Evolutionary conservation across 1,284 basidiomycete genomes (phyloP).

Genomic region (Inonotus obliquus): DNA sequence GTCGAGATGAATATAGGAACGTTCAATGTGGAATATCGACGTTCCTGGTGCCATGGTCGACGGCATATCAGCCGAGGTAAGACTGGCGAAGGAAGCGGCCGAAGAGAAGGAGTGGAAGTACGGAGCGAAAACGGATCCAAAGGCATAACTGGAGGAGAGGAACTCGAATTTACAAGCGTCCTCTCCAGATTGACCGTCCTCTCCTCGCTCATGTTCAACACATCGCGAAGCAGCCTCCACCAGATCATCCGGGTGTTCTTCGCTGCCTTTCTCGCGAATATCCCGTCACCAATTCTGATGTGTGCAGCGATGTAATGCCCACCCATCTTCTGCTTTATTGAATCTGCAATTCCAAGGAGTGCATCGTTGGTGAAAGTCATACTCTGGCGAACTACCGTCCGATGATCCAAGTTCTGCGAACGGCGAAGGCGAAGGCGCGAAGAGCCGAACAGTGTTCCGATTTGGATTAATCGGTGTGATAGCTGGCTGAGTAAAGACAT

Average conservation of each 20-base stretch:
- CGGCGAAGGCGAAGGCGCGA: slow-evolving; percentile 52
- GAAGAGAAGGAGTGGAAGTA: slow-evolving; percentile 24
- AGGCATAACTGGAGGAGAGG: slow-evolving; percentile 8
- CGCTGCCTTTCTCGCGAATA: slow-evolving; percentile 43
- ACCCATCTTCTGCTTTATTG: slow-evolving; percentile 43
- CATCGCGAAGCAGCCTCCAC: slow-evolving; percentile 48
- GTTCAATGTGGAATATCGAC: slow-evolving; percentile 42
- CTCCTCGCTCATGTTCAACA: slow-evolving; percentile 36
- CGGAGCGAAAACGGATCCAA: slow-evolving; percentile 23
- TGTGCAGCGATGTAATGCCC: slow-evolving; percentile 58
- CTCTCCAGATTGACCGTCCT: slow-evolving; percentile 39
- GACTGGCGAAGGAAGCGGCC: slow-evolving; percentile 22
- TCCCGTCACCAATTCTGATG: slow-evolving; percentile 61
- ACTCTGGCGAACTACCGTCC: slow-evolving; percentile 40
- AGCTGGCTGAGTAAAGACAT: slow-evolving; percentile 38
- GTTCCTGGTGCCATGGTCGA: slow-evolving; percentile 28
- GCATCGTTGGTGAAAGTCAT: slow-evolving; percentile 51
- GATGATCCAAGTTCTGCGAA: slow-evolving; percentile 34
- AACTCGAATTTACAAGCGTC: slow-evolving; percentile 18
- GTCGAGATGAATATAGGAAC: slow-evolving; percentile 69
- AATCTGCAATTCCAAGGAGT: slow-evolving; percentile 37
- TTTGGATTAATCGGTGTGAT: slow-evolving; percentile 46
- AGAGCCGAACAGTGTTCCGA: slow-evolving; percentile 68
- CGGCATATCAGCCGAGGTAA: slow-evolving; percentile 22
- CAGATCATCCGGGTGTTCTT: slow-evolving; percentile 45